phyloP scores from a whole-genome alignment of 768 basidiomycete genomes.

The Calocybe cyanea region DNA sequence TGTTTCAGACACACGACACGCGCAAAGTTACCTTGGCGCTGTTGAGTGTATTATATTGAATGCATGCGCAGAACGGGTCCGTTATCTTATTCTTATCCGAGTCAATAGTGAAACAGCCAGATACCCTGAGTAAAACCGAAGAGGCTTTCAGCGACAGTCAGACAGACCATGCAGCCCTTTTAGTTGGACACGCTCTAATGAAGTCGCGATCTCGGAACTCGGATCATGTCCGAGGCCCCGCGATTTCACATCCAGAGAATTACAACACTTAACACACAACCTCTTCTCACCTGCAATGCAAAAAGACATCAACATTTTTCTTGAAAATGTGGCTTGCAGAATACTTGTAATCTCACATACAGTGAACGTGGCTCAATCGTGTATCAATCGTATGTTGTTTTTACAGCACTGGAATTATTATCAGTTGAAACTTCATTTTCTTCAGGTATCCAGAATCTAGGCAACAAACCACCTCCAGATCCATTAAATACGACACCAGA shows the following conservation, averaged over 20 bases:
- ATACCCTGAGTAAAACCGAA: no score
- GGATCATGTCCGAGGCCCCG: neutral
- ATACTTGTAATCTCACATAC: constrained; percentile 29
- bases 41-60: no score
- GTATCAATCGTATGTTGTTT: constrained; percentile 18
- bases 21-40: no score
- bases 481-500: neutral
- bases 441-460: constrained; percentile 11
- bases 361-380: constrained; percentile 19
- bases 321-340: constrained; percentile 23
- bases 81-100: no score
- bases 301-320: constrained; percentile 2
- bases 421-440: neutral
- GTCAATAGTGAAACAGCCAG: no score
- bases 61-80: no score
- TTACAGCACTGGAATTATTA: neutral
- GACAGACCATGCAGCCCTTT: neutral
- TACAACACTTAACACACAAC: no score
- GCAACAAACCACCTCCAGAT: neutral
- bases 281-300: neutral
- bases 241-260: neutral
- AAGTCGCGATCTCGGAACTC: neutral
- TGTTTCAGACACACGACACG: no score
- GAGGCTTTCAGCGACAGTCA: no score
- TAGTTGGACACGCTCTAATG: no score